These are phyloP conservation scores for Macrolepiota dolichaula DNA, from an alignment of 768 basidiomycete species.

Conservation along the genomic window DNA sequence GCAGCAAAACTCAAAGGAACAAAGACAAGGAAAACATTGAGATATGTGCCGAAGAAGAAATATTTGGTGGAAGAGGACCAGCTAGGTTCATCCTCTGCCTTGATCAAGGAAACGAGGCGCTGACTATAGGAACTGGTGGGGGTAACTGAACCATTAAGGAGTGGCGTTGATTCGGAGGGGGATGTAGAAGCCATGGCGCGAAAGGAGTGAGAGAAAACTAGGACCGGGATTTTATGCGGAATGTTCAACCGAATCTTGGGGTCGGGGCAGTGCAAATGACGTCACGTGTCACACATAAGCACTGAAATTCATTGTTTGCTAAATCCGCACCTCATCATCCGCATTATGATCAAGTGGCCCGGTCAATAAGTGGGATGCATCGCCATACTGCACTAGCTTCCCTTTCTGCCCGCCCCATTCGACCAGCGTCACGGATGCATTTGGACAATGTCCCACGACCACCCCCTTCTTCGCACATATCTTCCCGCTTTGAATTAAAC, in stretches of 20 bases:
- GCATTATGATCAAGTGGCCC: constrained; percentile 42
- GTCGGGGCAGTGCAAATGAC: constrained; percentile 26
- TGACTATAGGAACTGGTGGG: constrained; percentile 22
- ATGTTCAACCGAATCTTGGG: background rate
- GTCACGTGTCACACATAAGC: constrained; percentile 20
- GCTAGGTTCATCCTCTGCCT: constrained; percentile 61
- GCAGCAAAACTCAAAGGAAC: constrained; percentile 71
- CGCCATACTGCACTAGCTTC: constrained; percentile 49
- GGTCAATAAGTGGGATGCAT: constrained; percentile 45
- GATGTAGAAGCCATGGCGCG: constrained; percentile 29
- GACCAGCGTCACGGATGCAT: constrained; percentile 56
- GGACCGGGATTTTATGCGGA: background rate
- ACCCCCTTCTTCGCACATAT: constrained; percentile 34
- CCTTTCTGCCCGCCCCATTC: constrained; percentile 44
- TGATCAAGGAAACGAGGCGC: constrained; percentile 39
- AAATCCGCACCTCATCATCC: constrained; percentile 38
- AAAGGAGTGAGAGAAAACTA: constrained; percentile 17
- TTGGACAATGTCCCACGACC: constrained; percentile 36
- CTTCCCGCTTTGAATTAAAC: constrained; percentile 39
- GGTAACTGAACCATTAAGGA: constrained; percentile 38
- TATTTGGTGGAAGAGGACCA: constrained; percentile 54
- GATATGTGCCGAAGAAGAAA: constrained; percentile 63
- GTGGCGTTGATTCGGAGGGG: constrained; percentile 40
- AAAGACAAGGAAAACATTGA: constrained; percentile 77
- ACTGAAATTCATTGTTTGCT: background rate